These are phyloP conservation scores for Adansonia digitata DNA, from an alignment of 345 rosid genomes.

Conservation along the genomic window DNA sequence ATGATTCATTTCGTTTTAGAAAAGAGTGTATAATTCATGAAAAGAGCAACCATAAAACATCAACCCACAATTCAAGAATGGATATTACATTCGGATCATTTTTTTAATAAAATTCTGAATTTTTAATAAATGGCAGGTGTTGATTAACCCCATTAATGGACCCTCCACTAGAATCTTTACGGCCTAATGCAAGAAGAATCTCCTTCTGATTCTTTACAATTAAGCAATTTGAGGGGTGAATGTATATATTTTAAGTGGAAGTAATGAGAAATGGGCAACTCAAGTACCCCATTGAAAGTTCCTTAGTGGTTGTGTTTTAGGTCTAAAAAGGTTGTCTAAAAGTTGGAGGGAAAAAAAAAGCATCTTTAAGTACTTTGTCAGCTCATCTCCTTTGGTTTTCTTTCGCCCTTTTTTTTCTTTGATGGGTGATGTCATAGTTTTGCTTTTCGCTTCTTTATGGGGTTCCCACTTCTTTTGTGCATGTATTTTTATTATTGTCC, in stretches of 20 bases:
- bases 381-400: background rate
- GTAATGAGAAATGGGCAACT: slow-evolving; percentile 10
- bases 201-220: background rate
- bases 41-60: background rate
- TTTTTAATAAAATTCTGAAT: background rate
- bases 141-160: background rate
- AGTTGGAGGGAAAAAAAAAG: background rate
- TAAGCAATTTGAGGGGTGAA: background rate
- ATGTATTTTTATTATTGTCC: background rate
- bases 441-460: no score
- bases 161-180: slow-evolving; percentile 7
- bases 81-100: background rate
- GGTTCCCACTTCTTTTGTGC: slow-evolving; percentile 4
- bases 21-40: background rate
- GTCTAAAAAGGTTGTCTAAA: background rate
- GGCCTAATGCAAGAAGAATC: slow-evolving; percentile 11
- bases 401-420: background rate
- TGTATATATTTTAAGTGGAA: background rate
- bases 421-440: slow-evolving; percentile 15
- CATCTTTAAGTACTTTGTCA: slow-evolving; percentile 13
- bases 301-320: slow-evolving; percentile 14
- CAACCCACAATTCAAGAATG: background rate
- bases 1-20: background rate
- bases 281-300: slow-evolving; percentile 13
- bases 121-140: slow-evolving; percentile 6